phyloP scores from a whole-genome alignment of 2,329 filamentous ascomycete genomes.

The Colletotrichum sp. region DNA sequence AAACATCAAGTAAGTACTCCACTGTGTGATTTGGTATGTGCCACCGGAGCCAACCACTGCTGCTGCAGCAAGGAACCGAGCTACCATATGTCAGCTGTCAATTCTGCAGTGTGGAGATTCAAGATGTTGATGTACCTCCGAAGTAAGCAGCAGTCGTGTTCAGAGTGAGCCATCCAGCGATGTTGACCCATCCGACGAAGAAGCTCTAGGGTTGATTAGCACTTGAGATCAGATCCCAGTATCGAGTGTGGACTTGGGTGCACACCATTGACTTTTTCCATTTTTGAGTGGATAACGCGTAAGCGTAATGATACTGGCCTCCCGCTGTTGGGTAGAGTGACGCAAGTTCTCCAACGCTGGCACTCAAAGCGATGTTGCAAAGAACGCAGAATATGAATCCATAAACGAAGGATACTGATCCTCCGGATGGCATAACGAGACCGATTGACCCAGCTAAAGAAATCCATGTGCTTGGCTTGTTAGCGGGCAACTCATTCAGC shows the following conservation, averaged over 20 bases:
- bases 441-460: constrained; percentile 46
- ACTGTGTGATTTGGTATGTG: constrained; percentile 37
- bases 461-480: constrained; percentile 36
- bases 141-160: constrained; percentile 49
- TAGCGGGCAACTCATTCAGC: background rate
- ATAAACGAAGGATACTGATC: constrained; percentile 46
- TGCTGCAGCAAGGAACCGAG: constrained; percentile 48
- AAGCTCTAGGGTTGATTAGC: constrained; percentile 37
- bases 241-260: rapidly evolving
- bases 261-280: constrained; percentile 43
- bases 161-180: constrained; percentile 49
- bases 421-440: constrained; percentile 44
- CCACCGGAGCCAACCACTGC: constrained; percentile 43
- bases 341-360: constrained; percentile 46
- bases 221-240: background rate
- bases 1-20: constrained; percentile 49
- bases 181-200: constrained; percentile 48
- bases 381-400: constrained; percentile 51
- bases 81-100: constrained; percentile 23
- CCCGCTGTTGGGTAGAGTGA: constrained; percentile 52
- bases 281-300: constrained; percentile 39
- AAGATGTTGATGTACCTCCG: constrained; percentile 31
- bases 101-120: background rate
- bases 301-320: constrained; percentile 51
- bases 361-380: constrained; percentile 46